phyloP scores from a whole-genome alignment of 78 protist species.

The Planoprotostelium fungivorum region DNA sequence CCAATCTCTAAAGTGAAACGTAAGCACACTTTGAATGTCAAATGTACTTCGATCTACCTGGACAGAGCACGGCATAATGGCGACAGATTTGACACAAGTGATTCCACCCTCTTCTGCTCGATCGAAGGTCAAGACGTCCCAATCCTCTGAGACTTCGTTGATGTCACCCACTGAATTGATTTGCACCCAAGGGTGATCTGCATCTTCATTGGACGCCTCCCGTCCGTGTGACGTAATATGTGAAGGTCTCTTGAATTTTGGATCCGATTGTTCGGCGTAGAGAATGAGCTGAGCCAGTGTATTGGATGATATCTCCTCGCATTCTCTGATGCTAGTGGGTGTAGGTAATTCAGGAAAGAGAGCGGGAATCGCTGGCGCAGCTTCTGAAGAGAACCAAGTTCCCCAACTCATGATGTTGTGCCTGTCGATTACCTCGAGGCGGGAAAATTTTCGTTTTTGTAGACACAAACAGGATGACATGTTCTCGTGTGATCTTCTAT shows the following conservation, averaged over 20 bases:
- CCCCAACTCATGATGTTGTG: no score
- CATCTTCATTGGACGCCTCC: background rate
- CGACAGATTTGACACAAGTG: background rate
- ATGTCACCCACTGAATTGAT: background rate
- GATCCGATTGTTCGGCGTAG: background rate
- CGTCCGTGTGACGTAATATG: background rate
- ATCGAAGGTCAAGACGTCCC: background rate
- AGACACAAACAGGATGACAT: no score
- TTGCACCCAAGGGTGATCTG: background rate
- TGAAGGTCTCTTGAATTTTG: background rate
- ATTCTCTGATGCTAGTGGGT: background rate
- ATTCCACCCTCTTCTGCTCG: background rate
- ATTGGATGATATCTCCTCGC: background rate
- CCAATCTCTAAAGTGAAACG: background rate
- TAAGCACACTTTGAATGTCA: no score
- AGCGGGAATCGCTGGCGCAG: no score
- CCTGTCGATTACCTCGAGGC: no score
- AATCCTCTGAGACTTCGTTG: background rate
- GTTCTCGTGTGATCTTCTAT: no score
- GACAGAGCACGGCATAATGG: background rate
- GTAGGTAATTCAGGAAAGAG: background rate
- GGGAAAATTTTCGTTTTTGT: no score
- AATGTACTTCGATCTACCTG: background rate
- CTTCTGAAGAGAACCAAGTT: no score
- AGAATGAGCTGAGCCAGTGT: background rate